phyloP scores from a whole-genome alignment of 2,329 filamentous ascomycete species.

The Clarireedia monteithiana region DNA sequence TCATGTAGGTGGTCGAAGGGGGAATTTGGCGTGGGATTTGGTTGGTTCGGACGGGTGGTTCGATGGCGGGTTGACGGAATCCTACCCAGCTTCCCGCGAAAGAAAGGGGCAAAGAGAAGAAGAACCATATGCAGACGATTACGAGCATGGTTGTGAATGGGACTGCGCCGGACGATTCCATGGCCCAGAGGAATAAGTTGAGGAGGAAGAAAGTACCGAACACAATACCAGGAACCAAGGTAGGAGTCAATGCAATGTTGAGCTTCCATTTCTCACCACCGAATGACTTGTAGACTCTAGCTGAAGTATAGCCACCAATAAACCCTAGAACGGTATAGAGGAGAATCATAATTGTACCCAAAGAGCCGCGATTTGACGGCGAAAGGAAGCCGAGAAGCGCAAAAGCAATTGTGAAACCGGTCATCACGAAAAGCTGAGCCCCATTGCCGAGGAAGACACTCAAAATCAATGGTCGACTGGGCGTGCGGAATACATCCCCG shows the following conservation, averaged over 20 bases:
- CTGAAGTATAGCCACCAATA: slow-evolving; percentile 83
- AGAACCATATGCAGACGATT: slow-evolving; percentile 88
- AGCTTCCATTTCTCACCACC: slow-evolving; percentile 90
- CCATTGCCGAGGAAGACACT: slow-evolving; percentile 88
- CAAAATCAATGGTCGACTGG: slow-evolving; percentile 73
- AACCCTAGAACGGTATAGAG: slow-evolving; percentile 91
- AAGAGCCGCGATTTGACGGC: slow-evolving; percentile 87
- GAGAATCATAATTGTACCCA: slow-evolving; percentile 87
- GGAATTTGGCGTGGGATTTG: slow-evolving; percentile 97
- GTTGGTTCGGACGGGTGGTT: slow-evolving; percentile 85
- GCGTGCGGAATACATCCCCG: slow-evolving; percentile 90
- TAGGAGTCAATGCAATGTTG: slow-evolving; percentile 81
- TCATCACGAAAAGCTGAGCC: slow-evolving; percentile 96
- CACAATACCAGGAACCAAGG: slow-evolving; percentile 78
- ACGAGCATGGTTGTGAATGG: slow-evolving; percentile 96
- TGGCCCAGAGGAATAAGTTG: slow-evolving; percentile 93
- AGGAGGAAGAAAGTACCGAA: slow-evolving; percentile 88
- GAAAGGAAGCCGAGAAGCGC: slow-evolving; percentile 92
- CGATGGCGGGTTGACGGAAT: slow-evolving; percentile 66
- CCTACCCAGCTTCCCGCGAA: slow-evolving; percentile 88
- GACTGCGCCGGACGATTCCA: slow-evolving; percentile 85
- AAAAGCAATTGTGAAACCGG: slow-evolving; percentile 86
- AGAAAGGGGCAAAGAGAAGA: slow-evolving; percentile 89
- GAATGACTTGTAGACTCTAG: slow-evolving; percentile 90
- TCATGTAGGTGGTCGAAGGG: slow-evolving; percentile 72